A percentile compares a stretch with the other conserved stretches of the same genome.
Evolutionary conservation across 73 alveolate genomes (phyloP).

Genomic region (Effrenium voratum): DNA sequence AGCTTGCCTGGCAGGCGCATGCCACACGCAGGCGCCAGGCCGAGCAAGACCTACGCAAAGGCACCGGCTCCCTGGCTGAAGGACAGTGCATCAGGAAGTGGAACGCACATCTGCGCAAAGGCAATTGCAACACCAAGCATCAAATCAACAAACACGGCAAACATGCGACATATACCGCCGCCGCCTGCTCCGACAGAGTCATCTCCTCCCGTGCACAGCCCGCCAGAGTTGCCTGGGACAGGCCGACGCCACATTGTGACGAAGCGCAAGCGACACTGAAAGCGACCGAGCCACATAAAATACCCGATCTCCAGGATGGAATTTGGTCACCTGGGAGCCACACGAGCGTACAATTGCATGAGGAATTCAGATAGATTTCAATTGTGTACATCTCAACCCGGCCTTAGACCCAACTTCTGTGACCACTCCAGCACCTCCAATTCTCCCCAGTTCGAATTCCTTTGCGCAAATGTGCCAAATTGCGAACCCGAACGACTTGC

Average conservation of each 20-base stretch:
- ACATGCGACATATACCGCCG: not conserved
- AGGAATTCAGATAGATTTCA: not conserved
- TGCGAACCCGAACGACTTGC: not conserved
- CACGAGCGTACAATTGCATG: too few relatives aligned
- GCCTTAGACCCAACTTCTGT: conserved; percentile 56
- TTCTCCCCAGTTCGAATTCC: not conserved
- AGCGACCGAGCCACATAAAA: conserved; percentile 6
- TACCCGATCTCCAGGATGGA: conserved; percentile 49
- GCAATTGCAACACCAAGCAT: not conserved
- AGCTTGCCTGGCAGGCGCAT: conserved; percentile 34
- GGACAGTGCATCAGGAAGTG: conserved; percentile 58
- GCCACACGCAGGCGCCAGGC: too few relatives aligned
- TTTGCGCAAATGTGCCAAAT: not conserved
- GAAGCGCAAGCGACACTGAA: too few relatives aligned
- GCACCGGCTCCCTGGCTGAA: conserved; percentile 87
- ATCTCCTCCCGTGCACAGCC: conserved; percentile 83
- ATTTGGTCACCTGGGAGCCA: conserved; percentile 29
- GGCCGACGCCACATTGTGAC: not conserved
- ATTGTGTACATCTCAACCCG: not conserved
- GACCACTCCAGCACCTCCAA: conserved; percentile 60
- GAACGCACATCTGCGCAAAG: conserved; percentile 23
- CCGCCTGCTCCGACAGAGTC: conserved; percentile 47
- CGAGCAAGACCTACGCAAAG: too few relatives aligned
- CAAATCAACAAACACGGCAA: not conserved
- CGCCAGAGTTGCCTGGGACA: conserved; percentile 39